Percentiles rank a stretch among this genome's conserved stretches.
These are phyloP conservation scores for Aspergillus funiculosus DNA, from an alignment of 495 filamentous ascomycete species.

Conservation along the genomic window DNA sequence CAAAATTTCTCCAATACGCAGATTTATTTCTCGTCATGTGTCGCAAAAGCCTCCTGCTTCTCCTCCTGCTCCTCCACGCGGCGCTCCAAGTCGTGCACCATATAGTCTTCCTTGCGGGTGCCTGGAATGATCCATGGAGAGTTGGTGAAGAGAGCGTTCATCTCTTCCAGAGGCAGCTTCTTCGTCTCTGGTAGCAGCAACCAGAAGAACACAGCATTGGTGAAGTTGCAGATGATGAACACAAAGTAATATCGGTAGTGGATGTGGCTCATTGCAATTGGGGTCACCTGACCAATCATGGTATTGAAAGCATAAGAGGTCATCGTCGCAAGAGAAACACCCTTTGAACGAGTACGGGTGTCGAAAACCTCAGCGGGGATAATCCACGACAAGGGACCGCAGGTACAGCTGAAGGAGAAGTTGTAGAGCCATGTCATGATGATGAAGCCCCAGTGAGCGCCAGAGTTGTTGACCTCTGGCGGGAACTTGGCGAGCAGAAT, in stretches of 20 bases:
- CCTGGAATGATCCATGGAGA: slow-evolving; percentile 60
- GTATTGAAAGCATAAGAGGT: slow-evolving; percentile 65
- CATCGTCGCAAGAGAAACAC: slow-evolving; percentile 63
- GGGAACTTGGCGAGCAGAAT: slow-evolving; percentile 53
- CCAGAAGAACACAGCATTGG: slow-evolving; percentile 60
- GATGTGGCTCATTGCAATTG: slow-evolving; percentile 49
- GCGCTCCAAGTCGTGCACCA: slow-evolving; percentile 35
- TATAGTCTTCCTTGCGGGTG: slow-evolving; percentile 32
- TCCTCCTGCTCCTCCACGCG: slow-evolving; percentile 36
- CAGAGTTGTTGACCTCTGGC: slow-evolving; percentile 41
- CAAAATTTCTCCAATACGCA: background rate
- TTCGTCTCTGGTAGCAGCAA: slow-evolving; percentile 58
- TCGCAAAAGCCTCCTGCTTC: slow-evolving; percentile 23
- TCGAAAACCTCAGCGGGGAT: slow-evolving; percentile 69
- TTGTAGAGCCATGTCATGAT: slow-evolving; percentile 68
- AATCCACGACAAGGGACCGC: slow-evolving; percentile 57
- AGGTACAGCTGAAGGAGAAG: slow-evolving; percentile 59
- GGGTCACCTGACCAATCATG: slow-evolving; percentile 66
- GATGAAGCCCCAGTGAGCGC: slow-evolving; percentile 68
- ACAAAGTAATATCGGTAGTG: slow-evolving; percentile 51
- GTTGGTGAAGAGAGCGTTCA: slow-evolving; percentile 65
- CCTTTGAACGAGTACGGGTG: slow-evolving; percentile 59
- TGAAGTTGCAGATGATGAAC: slow-evolving; percentile 51
- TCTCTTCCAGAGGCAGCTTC: slow-evolving; percentile 61
- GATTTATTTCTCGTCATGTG: slow-evolving; percentile 21